Evolutionary conservation across 2,329 filamentous ascomycete species (phyloP).

Genomic region (Fusarium buharicum): DNA sequence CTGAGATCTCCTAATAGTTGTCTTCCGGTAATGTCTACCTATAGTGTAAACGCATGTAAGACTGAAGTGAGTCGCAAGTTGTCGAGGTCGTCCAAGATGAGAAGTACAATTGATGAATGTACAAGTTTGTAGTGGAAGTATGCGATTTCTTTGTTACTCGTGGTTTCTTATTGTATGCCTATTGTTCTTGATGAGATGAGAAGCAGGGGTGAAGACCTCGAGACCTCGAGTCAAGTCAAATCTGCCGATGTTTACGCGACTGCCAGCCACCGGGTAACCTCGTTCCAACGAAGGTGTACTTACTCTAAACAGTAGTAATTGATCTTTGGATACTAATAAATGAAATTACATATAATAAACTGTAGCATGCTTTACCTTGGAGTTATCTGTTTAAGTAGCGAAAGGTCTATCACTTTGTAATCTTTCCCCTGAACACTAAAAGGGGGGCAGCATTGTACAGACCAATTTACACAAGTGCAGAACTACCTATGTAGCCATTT

Average conservation of each 20-base stretch:
- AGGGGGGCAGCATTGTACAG: no score
- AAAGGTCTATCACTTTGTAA: no score
- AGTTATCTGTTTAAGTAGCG: no score
- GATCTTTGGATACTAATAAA: no score
- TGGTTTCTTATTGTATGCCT: slow-evolving; percentile 4
- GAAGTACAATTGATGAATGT: not conserved
- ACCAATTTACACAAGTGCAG: no score
- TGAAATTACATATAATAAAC: no score
- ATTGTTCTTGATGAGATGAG: slow-evolving; percentile 33
- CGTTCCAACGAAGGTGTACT: not conserved
- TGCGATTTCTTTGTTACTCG: not conserved
- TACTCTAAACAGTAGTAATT: not conserved
- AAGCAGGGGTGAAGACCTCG: slow-evolving; percentile 16
- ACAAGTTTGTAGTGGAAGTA: not conserved
- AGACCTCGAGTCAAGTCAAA: not conserved
- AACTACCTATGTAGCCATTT: no score
- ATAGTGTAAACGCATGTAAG: slow-evolving; percentile 1
- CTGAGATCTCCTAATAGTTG: not conserved
- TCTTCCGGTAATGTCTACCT: slow-evolving; percentile 1
- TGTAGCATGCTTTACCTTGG: no score
- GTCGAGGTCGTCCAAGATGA: not conserved
- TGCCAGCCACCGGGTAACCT: not conserved
- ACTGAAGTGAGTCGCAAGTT: not conserved
- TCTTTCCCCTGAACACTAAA: no score
- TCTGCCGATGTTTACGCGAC: slow-evolving; percentile 29